A percentile compares a stretch with the other conserved stretches of the same genome.
These are phyloP conservation scores for Kurtzmaniella quercitrusa DNA, from an alignment of 1,139 yeast species.

Conservation along the genomic window DNA sequence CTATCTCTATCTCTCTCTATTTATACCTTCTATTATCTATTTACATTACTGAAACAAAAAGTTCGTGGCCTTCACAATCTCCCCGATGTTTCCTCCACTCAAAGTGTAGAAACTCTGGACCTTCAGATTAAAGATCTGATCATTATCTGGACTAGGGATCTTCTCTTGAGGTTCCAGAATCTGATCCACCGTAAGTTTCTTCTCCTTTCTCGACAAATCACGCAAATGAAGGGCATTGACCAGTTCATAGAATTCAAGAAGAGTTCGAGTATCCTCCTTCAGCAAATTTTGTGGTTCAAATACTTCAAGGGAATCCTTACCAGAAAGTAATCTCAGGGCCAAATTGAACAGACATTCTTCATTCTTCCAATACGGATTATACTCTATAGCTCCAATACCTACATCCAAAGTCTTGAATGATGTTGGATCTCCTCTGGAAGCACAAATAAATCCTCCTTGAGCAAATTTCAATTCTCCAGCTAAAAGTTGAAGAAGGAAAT, in stretches of 20 bases:
- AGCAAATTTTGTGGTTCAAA: conserved; percentile 43
- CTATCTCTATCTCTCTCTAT: background rate
- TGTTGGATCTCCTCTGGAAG: conserved; percentile 44
- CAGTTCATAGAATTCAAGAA: conserved; percentile 51
- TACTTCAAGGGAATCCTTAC: conserved; percentile 36
- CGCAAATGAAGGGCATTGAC: conserved; percentile 50
- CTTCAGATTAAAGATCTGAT: conserved; percentile 27
- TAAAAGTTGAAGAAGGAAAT: conserved; percentile 50
- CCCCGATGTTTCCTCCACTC: conserved; percentile 81
- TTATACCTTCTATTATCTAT: background rate
- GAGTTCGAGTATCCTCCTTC: conserved; percentile 48
- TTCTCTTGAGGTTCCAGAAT: conserved; percentile 14
- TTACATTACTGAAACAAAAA: conserved; percentile 18
- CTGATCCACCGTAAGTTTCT: conserved; percentile 28
- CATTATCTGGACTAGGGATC: conserved; percentile 16
- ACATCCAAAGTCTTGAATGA: conserved; percentile 48
- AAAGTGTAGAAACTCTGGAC: conserved; percentile 56
- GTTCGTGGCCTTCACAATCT: conserved; percentile 44
- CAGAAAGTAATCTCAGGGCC: conserved; percentile 43
- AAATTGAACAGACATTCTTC: conserved; percentile 52
- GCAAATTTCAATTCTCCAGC: conserved; percentile 50
- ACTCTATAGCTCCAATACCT: conserved; percentile 51
- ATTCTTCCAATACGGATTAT: conserved; percentile 54
- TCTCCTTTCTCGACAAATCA: conserved; percentile 41
- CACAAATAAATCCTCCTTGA: conserved; percentile 63